Percentiles rank a stretch among this genome's conserved stretches.
These are phyloP conservation scores for Fusarium mangiferae DNA, from an alignment of 2,329 filamentous ascomycete genomes.

Conservation along the genomic window DNA sequence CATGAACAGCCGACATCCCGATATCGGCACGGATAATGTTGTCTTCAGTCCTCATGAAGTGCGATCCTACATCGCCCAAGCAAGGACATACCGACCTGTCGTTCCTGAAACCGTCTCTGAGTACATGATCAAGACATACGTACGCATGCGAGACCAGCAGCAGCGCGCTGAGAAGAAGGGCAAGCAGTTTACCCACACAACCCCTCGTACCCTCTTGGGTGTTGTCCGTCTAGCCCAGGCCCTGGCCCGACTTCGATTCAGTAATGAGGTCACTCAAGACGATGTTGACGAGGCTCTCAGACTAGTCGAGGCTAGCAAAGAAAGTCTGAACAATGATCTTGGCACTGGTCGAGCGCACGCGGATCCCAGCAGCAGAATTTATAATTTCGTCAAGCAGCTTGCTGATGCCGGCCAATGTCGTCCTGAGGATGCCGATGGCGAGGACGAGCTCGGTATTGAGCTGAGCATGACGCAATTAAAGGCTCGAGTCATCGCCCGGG, in stretches of 20 bases:
- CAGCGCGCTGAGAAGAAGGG: conserved; percentile 90
- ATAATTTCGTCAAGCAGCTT: conserved; percentile 90
- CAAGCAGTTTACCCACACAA: conserved; percentile 94
- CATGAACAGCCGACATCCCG: conserved; percentile 94
- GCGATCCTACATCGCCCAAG: conserved; percentile 93
- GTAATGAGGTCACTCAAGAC: conserved; percentile 83
- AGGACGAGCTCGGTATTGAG: conserved; percentile 68
- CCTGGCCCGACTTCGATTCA: conserved; percentile 90
- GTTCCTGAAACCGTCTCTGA: conserved; percentile 89
- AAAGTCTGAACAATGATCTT: conserved; percentile 81
- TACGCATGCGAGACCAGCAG: conserved; percentile 91
- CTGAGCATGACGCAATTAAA: conserved; percentile 88
- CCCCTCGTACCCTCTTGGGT: conserved; percentile 91
- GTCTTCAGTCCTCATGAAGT: conserved; percentile 94
- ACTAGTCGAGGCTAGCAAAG: conserved; percentile 92
- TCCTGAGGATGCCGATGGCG: conserved; percentile 71
- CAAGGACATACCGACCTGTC: conserved; percentile 86
- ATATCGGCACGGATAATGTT: conserved; percentile 68
- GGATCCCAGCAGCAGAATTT: conserved; percentile 89
- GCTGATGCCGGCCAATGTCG: conserved; percentile 87
- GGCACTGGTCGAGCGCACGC: conserved; percentile 71
- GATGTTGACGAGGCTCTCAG: conserved; percentile 96
- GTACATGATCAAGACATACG: conserved; percentile 97
- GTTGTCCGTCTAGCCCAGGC: conserved; percentile 94
- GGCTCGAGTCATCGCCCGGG: conserved; percentile 93